A percentile compares a stretch with the other conserved stretches of the same genome.
Conservation (phyloP, 805 yeast species). For the Candida chilensis region DNA sequence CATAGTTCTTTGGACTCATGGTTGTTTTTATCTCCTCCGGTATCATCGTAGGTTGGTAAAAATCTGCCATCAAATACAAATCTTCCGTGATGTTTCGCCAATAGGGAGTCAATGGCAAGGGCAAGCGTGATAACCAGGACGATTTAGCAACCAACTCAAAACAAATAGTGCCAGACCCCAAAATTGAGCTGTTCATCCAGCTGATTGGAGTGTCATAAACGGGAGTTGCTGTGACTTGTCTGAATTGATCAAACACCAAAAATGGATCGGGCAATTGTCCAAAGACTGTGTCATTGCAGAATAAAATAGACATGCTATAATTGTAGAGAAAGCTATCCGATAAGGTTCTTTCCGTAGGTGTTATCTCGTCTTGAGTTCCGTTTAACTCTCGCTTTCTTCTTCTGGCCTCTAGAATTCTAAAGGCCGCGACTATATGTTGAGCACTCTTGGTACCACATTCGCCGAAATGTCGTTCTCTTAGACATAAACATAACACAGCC, state of each 20-base stretch:
- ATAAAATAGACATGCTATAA: neutral
- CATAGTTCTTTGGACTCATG: too few relatives aligned
- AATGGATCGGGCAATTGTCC: neutral
- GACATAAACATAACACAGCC: conserved; percentile 1
- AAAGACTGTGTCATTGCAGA: neutral
- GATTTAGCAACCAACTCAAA: neutral
- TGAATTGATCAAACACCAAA: neutral
- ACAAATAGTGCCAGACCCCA: neutral
- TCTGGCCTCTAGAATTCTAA: neutral
- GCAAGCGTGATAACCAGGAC: neutral
- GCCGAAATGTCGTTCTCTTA: neutral
- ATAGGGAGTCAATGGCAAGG: neutral
- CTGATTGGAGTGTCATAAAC: neutral
- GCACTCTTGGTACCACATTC: neutral
- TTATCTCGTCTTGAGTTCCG: neutral
- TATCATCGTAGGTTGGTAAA: neutral
- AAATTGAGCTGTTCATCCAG: conserved; percentile 1
- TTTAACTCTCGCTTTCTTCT: neutral
- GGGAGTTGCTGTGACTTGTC: neutral
- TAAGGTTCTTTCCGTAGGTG: conserved; percentile 1
- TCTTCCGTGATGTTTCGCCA: neutral
- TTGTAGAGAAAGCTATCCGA: neutral
- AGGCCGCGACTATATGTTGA: neutral
- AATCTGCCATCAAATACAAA: neutral
- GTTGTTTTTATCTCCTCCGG: neutral